Evolutionary conservation across 2,329 filamentous ascomycete species (phyloP), one percentile per base, ranked within the genome.

Genomic region (Clarireedia homoeocarpa): DNA sequence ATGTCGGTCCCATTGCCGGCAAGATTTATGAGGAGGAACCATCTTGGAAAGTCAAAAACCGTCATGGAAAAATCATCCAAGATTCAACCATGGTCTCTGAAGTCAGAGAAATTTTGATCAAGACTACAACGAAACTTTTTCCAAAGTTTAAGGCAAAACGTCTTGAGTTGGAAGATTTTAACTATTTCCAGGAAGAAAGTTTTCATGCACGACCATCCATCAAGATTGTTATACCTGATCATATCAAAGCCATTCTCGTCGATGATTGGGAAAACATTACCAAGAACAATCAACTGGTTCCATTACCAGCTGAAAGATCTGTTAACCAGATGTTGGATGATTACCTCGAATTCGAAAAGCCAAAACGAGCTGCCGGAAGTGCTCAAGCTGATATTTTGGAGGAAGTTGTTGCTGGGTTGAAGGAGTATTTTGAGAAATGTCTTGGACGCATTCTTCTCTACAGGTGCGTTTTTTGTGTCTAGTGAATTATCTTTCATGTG

Each of bases 181-280:
- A 55, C 53, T 55, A 50, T 55, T 17, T 50, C 27, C 72, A 97
- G 91, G 94, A 97, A 75, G 94, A 97, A 59, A 77, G 80, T 4
- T 99, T 96, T 70, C 83, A 91, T 67, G 79, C 81, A 60, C 85
- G 91, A 57, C 91, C 92, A 20, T 89, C 90, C 17, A 86, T 99
- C 66, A 89, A 90, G 65, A 81, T 99, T 44, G 80, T 85, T 50
- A 84, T 97, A 61, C 91, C 94, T 0, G 94, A 97, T 68, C 83
- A 88, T 62, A 79, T 99, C 62, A 96, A 97, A 75, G 89, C 88
- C 15, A 80, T 95, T 60, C 82, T 99, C 3, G 94, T 99, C 23
- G 94, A 99, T 69, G 94, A 99, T 71, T 99, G 94, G 94, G 94
- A 99, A 72, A 95, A 96, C 66, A 85, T 99, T 59, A 99, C 94